phyloP scores from a whole-genome alignment of 257 asterid genomes.

The Nicotiana noctiflora region DNA sequence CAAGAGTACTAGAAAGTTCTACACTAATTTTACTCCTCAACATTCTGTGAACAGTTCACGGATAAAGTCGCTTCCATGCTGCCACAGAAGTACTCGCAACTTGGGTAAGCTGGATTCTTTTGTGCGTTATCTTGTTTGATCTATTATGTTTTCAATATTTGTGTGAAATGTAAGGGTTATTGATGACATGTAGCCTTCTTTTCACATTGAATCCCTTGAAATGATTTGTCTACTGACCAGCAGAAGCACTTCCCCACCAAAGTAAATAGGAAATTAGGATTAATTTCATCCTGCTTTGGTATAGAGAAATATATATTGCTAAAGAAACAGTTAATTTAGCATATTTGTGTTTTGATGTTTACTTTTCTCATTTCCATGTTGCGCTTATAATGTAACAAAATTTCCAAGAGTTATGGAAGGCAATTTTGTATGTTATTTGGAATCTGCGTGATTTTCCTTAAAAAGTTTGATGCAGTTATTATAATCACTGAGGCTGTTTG shows the following conservation, averaged over 20 bases:
- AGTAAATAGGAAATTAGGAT: background rate
- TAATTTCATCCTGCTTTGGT: background rate
- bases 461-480: background rate
- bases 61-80: conserved; percentile 92
- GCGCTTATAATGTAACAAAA: background rate
- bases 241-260: conserved; percentile 1
- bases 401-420: background rate
- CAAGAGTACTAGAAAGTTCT: background rate
- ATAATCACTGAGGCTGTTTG: background rate
- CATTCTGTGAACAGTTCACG: conserved; percentile 60
- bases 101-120: conserved; percentile 55
- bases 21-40: background rate
- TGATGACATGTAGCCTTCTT: background rate
- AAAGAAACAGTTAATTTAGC: background rate
- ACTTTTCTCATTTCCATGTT: background rate
- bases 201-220: background rate
- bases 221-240: conserved; percentile 2
- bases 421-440: background rate
- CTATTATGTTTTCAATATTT: background rate
- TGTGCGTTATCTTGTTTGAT: background rate
- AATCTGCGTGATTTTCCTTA: background rate
- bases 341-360: background rate
- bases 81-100: conserved; percentile 89
- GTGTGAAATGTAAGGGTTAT: background rate
- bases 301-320: background rate